Evolutionary conservation across 2,329 filamentous ascomycete genomes (phyloP), one percentile per base, ranked within the genome.

Genomic region (Elsinoe australis): DNA sequence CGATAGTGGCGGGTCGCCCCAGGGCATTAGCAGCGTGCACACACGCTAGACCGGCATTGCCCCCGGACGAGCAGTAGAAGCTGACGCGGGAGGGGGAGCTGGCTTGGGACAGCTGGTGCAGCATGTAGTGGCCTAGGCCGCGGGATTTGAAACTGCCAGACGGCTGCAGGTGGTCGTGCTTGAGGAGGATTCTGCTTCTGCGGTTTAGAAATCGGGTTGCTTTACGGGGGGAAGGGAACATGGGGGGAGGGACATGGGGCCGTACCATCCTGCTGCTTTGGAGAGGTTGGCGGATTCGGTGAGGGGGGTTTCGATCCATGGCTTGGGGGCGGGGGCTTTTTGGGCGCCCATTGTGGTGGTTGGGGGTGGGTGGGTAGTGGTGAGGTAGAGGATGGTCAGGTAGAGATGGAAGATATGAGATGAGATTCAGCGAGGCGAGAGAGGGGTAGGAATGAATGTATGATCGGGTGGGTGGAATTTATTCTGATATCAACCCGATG

Each of bases 41-140:
- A 58, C 84, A 87, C 1, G 87, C 87, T 3, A 94, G 77, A 1
- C 87, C 87, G 2, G 87, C 87, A 61, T 94, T 94, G 50, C 87
- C 87, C 51, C 85, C 87, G 2, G 80, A 85, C 9, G 82, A 84
- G 59, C 78, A 83, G 69, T 86, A 92, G 73, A 92, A 90, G 69
- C 85, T 84, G 2, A 73, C 67, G 4, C 62, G 55, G 17, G 61
- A 57, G 1, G 58, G 58, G 49, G 58, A 53, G 3, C 55, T 51
- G 52, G 68, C 57, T 49, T 66, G 64, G 14, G 69, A 60, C 35
- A 71, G 67, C 45, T 63, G 60, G 54, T 71, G 69, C 46, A 80
- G 72, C 62, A 87, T 81, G 61, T 85, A 75, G 64, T 85, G 78
- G 42, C 85, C 85, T 52, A 90, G 78, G 22, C 83, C 85, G 55